phyloP scores from a whole-genome alignment of 768 basidiomycete genomes.

The Tulasnella calospora region DNA sequence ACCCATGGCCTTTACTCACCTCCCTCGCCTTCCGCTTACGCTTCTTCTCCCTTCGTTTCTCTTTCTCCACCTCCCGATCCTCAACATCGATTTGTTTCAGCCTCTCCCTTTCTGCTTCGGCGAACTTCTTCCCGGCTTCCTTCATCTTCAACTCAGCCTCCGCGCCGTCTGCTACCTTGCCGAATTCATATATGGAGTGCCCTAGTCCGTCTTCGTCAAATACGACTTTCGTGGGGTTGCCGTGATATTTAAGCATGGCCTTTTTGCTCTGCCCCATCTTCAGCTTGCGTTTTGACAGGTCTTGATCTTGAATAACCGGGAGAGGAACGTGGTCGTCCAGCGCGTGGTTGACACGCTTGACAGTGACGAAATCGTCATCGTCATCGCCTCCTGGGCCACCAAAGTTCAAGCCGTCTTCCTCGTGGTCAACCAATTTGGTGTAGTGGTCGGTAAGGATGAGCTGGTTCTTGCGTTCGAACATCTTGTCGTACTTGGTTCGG shows the following conservation, averaged over 20 bases:
- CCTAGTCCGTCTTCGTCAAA: conserved; percentile 85
- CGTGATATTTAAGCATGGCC: conserved; percentile 56
- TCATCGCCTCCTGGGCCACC: conserved; percentile 28
- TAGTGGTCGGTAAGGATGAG: conserved; percentile 88
- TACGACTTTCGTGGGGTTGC: conserved; percentile 64
- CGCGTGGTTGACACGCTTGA: conserved; percentile 87
- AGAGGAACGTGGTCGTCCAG: conserved; percentile 41
- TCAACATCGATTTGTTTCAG: conserved; percentile 62
- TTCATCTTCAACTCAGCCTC: conserved; percentile 52
- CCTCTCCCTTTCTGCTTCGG: conserved; percentile 65
- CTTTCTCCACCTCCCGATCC: conserved; percentile 79
- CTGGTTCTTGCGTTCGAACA: conserved; percentile 97
- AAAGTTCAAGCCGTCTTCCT: conserved; percentile 34
- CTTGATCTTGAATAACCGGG: conserved; percentile 26
- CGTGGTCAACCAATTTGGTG: conserved; percentile 73
- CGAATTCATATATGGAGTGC: conserved; percentile 79
- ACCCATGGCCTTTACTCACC: conserved; percentile 31
- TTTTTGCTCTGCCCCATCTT: conserved; percentile 72
- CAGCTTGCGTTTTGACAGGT: conserved; percentile 79
- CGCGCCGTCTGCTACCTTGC: conserved; percentile 67
- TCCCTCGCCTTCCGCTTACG: conserved; percentile 82
- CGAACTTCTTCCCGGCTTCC: conserved; percentile 64
- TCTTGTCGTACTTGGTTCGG: conserved; percentile 90
- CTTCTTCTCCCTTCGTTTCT: conserved; percentile 89
- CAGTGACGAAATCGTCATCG: conserved; percentile 83